Conservation (phyloP, 805 yeast genomes). For the Nakazawaea anatomiae region DNA sequence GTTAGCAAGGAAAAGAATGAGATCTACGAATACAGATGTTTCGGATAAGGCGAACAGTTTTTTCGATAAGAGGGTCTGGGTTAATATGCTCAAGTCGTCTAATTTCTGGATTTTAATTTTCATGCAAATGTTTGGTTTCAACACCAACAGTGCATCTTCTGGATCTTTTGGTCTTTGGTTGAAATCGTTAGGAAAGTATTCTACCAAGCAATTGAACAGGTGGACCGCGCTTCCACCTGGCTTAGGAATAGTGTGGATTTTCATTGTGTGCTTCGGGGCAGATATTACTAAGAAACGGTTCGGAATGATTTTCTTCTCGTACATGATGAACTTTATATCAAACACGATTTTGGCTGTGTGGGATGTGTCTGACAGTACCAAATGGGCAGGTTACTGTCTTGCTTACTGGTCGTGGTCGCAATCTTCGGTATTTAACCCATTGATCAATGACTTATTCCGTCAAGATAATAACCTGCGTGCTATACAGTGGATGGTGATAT, state of each 20-base stretch:
- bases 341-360: conserved; percentile 52
- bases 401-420: conserved; percentile 61
- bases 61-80: conserved; percentile 45
- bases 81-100: conserved; percentile 48
- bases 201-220: conserved; percentile 39
- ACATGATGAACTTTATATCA: conserved; percentile 48
- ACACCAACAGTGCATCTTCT: conserved; percentile 51
- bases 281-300: conserved; percentile 49
- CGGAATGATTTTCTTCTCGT: conserved; percentile 49
- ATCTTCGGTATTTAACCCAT: conserved; percentile 55
- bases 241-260: conserved; percentile 45
- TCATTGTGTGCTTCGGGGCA: conserved; percentile 42
- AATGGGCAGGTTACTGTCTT: conserved; percentile 60
- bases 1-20: conserved; percentile 37
- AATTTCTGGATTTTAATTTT: conserved; percentile 51
- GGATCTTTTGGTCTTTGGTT: conserved; percentile 65
- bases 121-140: conserved; percentile 58
- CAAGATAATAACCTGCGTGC: conserved; percentile 50
- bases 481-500: conserved; percentile 49
- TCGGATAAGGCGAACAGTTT: conserved; percentile 23
- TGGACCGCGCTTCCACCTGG: conserved; percentile 53
- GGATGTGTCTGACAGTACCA: conserved; percentile 49
- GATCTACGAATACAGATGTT: conserved; percentile 12
- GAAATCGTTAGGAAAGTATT: conserved; percentile 37
- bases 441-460: conserved; percentile 53